These are phyloP conservation scores for Aspergillaceae sp. DNA, from an alignment of 2,329 filamentous ascomycete genomes.

Conservation along the genomic window DNA sequence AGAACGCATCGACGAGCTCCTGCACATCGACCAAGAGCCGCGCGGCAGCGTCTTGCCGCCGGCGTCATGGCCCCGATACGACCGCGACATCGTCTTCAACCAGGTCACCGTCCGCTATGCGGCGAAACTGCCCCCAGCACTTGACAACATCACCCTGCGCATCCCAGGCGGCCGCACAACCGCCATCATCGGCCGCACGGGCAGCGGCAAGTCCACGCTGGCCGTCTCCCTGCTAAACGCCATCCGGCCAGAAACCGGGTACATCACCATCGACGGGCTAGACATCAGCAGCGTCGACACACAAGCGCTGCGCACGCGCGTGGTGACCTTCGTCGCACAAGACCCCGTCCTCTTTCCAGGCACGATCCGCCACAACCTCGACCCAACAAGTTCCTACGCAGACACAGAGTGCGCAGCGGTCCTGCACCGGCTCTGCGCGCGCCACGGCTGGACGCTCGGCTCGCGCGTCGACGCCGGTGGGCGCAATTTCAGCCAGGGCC, in stretches of 20 bases:
- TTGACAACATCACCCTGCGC: constrained; percentile 59
- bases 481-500: constrained; percentile 55
- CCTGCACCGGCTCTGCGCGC: constrained; percentile 46
- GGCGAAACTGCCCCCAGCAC: constrained; percentile 63
- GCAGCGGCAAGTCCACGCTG: constrained; percentile 75
- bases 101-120: constrained; percentile 73
- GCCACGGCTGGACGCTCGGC: constrained; percentile 48
- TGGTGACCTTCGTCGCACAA: constrained; percentile 56
- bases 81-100: constrained; percentile 66
- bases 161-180: constrained; percentile 72
- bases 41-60: constrained; percentile 60
- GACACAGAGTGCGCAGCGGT: constrained; percentile 48
- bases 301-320: constrained; percentile 51
- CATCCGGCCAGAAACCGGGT: constrained; percentile 45
- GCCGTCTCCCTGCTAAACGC: constrained; percentile 53
- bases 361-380: constrained; percentile 53
- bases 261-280: constrained; percentile 52
- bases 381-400: constrained; percentile 50
- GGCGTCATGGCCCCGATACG: constrained; percentile 65
- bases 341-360: constrained; percentile 59
- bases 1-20: constrained; percentile 73
- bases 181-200: constrained; percentile 69
- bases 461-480: constrained; percentile 54
- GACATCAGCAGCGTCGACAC: constrained; percentile 53
- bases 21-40: constrained; percentile 68